These are phyloP conservation scores for Corymbia calophylla DNA, from an alignment of 441 rosid genomes.

Conservation along the genomic window DNA sequence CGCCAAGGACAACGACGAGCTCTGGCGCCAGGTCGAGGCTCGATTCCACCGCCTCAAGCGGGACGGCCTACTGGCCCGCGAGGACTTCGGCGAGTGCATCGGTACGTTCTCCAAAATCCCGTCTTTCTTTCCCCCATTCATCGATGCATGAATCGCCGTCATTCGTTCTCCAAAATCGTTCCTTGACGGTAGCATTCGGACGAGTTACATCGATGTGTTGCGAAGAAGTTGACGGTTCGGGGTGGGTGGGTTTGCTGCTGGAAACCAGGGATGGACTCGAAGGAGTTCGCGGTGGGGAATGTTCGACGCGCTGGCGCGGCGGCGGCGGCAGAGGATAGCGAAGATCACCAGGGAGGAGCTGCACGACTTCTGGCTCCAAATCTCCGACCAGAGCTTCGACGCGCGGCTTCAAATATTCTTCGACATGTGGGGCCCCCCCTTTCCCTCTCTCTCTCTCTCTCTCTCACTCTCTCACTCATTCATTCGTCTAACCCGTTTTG, in stretches of 20 bases:
- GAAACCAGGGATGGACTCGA: constrained; percentile 70
- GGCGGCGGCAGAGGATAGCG: constrained; percentile 47
- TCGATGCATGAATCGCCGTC: neutral
- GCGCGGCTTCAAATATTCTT: constrained; percentile 97
- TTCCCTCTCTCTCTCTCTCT: neutral
- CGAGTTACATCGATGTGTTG: neutral
- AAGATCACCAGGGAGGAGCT: constrained; percentile 74
- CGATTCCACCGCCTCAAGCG: constrained; percentile 48
- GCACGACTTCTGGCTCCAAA: constrained; percentile 78
- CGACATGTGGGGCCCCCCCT: constrained; percentile 45
- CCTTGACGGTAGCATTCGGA: neutral
- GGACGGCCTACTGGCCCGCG: constrained; percentile 69
- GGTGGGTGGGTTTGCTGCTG: neutral
- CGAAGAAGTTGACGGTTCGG: neutral
- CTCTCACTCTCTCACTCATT: neutral
- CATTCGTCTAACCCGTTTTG: neutral
- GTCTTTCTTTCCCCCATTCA: neutral
- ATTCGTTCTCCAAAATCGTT: neutral
- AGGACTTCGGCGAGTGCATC: constrained; percentile 92
- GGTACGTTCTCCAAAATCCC: constrained; percentile 28
- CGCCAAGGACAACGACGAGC: constrained; percentile 30
- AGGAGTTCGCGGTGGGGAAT: constrained; percentile 86
- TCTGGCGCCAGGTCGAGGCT: constrained; percentile 69
- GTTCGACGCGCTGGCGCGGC: constrained; percentile 70
- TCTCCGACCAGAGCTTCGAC: constrained; percentile 90